Conservation (phyloP, 148 eudicot genomes). For the Spergularia marina region DNA sequence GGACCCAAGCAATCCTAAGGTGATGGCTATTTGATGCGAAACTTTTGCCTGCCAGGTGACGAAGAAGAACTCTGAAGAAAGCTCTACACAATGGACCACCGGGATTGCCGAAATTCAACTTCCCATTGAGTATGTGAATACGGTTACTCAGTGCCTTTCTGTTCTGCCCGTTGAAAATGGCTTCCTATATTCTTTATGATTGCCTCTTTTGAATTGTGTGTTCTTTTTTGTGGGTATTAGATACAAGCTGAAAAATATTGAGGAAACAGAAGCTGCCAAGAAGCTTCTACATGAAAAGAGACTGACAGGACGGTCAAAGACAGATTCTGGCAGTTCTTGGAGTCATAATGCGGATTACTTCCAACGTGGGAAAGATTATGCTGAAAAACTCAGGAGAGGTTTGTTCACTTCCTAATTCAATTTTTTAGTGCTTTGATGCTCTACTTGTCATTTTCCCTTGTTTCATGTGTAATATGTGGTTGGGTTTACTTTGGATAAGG, state of each 20-base stretch:
- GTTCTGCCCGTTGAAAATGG: neutral
- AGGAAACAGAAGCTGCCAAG: conserved; percentile 98
- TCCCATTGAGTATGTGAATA: conserved; percentile 76
- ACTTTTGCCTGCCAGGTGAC: conserved; percentile 51
- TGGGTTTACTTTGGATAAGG: neutral
- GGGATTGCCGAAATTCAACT: conserved; percentile 98
- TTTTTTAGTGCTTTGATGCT: neutral
- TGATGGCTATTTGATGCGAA: neutral
- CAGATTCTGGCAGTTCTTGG: conserved; percentile 66
- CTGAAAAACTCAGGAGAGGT: conserved; percentile 95
- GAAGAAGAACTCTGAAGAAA: conserved; percentile 81
- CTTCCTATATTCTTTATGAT: neutral
- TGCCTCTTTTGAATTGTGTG: neutral
- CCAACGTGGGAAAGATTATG: conserved; percentile 90
- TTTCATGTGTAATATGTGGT: neutral
- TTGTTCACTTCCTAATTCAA: conserved; percentile 14
- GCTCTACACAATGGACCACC: conserved; percentile 99
- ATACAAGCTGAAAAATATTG: conserved; percentile 84
- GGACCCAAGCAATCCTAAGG: neutral
- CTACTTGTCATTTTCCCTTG: neutral
- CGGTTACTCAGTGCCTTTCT: conserved; percentile 1
- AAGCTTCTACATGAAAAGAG: conserved; percentile 93
- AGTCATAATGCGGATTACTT: conserved; percentile 87
- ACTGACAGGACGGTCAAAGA: conserved; percentile 58
- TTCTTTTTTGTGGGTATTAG: conserved; percentile 34